phyloP scores from a whole-genome alignment of 2,329 filamentous ascomycete genomes.

The Daldinia eschscholtzii region DNA sequence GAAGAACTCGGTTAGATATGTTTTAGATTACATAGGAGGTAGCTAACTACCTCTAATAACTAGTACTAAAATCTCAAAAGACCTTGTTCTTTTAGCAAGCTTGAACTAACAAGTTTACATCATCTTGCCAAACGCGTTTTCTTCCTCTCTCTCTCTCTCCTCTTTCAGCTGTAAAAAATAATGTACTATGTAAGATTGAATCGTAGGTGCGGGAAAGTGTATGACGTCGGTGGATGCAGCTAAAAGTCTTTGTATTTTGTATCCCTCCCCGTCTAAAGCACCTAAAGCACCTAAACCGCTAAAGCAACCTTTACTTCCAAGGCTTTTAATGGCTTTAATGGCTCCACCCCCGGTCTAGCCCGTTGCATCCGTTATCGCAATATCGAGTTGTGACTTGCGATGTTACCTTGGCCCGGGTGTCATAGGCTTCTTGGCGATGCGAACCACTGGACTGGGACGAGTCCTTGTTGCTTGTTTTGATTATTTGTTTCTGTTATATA shows the following conservation, averaged over 20 bases:
- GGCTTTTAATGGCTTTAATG: not conserved
- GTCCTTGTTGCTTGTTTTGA: constrained; percentile 21
- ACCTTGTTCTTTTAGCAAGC: constrained; percentile 8
- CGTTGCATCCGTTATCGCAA: constrained; percentile 17
- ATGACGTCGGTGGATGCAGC: constrained; percentile 42
- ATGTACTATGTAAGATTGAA: constrained; percentile 26
- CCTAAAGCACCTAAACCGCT: not conserved
- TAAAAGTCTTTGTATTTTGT: constrained; percentile 23
- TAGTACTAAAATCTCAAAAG: not conserved
- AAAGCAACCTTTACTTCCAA: not conserved
- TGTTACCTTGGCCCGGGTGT: constrained; percentile 20
- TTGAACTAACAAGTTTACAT: constrained; percentile 31
- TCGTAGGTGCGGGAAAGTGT: constrained; percentile 29
- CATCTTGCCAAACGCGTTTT: constrained; percentile 32
- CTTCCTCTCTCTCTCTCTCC: constrained; percentile 4
- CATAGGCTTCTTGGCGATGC: constrained; percentile 20
- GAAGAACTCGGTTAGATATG: not conserved
- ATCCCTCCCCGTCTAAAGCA: not conserved
- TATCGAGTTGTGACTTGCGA: constrained; percentile 16
- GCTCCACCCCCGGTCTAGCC: constrained; percentile 6
- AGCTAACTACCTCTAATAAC: not conserved
- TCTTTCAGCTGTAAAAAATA: constrained; percentile 28
- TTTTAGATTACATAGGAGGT: constrained; percentile 1
- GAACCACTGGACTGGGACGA: constrained; percentile 33
- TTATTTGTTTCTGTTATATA: constrained; percentile 10